Base-by-base conservation (phyloP, 108 stramenopile species). In the Chaetoceros muelleri region DNA sequence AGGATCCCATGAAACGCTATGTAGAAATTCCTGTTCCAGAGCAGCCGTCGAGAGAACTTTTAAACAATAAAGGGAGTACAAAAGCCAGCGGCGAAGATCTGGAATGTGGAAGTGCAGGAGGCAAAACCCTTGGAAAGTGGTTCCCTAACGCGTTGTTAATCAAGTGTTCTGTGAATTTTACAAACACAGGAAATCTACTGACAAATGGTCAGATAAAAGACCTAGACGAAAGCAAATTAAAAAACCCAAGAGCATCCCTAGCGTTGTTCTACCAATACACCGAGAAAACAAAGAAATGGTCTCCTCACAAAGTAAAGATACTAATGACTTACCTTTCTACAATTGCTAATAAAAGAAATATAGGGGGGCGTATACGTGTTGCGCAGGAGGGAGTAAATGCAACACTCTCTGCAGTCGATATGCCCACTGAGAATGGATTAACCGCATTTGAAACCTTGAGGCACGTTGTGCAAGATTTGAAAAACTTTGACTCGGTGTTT, bases 261-360 rank as follows among this genome's bases (percentile, higher is more conserved):
- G 71, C 85, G 0, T 57, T 91, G 16, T 91, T 91, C 58, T 91
- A 91, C 52, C 90, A 91, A 59, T 91, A 91, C 58, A 73, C 78
- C 2, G 53, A 54, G 40, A 40, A 40, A 13, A 51, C 53, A 17
- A 75, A 78, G 13, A 24, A 62, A 40, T 91, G 84, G 85, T 46
- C 72, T 19, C 46, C 65, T 30, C 24, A 50, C 26, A 69, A 73
- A 61, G 74, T 85, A 18, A 44, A 72, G 28, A 44, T 68, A 0
- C 66, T 89, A 24, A 62, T 83, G 30, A 58, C 67, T 24, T 89
- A 79, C 56, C 62, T 89, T 0, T 48, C 71, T 0, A 53, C 65
- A 1, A 60, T 89, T 28, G 75, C 75, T 16, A 57, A 72, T 48
- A 62, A 47, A 1, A 76, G 83, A 0, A 59, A 68, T 30, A 69